Evolutionary conservation across 1,139 yeast species (phyloP).

Genomic region (Insectozyma bohioensis): DNA sequence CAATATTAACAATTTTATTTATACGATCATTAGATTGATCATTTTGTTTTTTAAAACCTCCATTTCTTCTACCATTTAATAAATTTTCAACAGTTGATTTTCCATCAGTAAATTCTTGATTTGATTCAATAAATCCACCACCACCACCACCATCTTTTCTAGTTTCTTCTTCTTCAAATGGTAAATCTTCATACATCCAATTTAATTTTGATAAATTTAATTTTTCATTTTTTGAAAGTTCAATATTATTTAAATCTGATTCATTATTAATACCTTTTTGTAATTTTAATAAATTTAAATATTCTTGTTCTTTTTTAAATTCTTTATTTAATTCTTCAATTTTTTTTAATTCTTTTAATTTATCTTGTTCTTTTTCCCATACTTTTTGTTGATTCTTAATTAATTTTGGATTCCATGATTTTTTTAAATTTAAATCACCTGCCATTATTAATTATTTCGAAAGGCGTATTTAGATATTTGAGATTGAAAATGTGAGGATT

Average conservation of each 20-base stretch:
- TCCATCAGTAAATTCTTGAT: slow-evolving; percentile 35
- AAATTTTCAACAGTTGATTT: slow-evolving; percentile 35
- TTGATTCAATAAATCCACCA: slow-evolving; percentile 34
- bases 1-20: slow-evolving; percentile 19
- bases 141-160: slow-evolving; percentile 20
- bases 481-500: too few species aligned
- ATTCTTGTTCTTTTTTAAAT: slow-evolving; percentile 61
- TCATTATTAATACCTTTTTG: slow-evolving; percentile 36
- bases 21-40: slow-evolving; percentile 13
- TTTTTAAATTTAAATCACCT: slow-evolving; percentile 83
- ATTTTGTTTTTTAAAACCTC: slow-evolving; percentile 8
- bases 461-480: too few species aligned
- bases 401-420: slow-evolving; percentile 94
- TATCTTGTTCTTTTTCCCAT: slow-evolving; percentile 81
- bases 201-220: slow-evolving; percentile 53
- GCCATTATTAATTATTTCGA: slow-evolving; percentile 44
- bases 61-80: slow-evolving; percentile 20
- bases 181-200: slow-evolving; percentile 79
- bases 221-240: slow-evolving; percentile 38
- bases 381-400: slow-evolving; percentile 84
- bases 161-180: slow-evolving; percentile 12
- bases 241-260: slow-evolving; percentile 24
- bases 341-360: slow-evolving; percentile 66
- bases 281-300: slow-evolving; percentile 54
- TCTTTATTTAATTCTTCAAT: slow-evolving; percentile 67